Evolutionary conservation across 495 filamentous ascomycete species (phyloP).

Genomic region (Penicillium desertorum): DNA sequence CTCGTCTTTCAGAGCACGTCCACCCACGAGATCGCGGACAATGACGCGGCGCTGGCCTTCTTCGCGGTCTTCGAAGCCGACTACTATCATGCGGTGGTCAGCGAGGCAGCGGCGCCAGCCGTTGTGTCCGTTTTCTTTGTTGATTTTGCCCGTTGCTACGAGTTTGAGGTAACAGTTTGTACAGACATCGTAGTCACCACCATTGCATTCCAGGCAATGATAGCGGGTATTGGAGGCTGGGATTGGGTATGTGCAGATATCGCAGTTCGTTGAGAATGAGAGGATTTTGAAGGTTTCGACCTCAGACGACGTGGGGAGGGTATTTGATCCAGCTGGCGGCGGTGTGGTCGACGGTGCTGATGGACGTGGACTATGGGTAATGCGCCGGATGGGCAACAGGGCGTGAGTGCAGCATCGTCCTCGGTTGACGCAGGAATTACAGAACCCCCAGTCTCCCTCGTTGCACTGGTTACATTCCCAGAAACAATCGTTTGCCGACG

Average conservation of each 20-base stretch:
- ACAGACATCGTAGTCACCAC: slow-evolving; percentile 84
- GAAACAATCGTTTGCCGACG: slow-evolving; percentile 71
- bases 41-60: slow-evolving; percentile 58
- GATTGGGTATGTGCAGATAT: slow-evolving; percentile 71
- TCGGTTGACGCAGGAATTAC: slow-evolving; percentile 75
- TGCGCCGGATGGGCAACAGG: slow-evolving; percentile 63
- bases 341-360: slow-evolving; percentile 17
- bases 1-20: slow-evolving; percentile 59
- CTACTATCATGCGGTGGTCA: slow-evolving; percentile 83
- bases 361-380: slow-evolving; percentile 26
- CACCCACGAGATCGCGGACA: slow-evolving; percentile 70
- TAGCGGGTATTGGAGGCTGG: slow-evolving; percentile 64
- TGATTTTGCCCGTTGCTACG: slow-evolving; percentile 59
- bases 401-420: slow-evolving; percentile 75
- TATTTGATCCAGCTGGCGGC: slow-evolving; percentile 25
- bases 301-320: slow-evolving; percentile 30
- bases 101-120: slow-evolving; percentile 79
- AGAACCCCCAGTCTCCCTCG: slow-evolving; percentile 90
- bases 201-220: slow-evolving; percentile 69
- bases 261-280: slow-evolving; percentile 68
- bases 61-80: slow-evolving; percentile 64
- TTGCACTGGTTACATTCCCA: slow-evolving; percentile 86
- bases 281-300: slow-evolving; percentile 55
- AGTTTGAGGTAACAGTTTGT: slow-evolving; percentile 68
- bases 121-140: slow-evolving; percentile 66